phyloP scores from a whole-genome alignment of 1,284 basidiomycete species.

The Cutaneotrichosporon curvatum region DNA sequence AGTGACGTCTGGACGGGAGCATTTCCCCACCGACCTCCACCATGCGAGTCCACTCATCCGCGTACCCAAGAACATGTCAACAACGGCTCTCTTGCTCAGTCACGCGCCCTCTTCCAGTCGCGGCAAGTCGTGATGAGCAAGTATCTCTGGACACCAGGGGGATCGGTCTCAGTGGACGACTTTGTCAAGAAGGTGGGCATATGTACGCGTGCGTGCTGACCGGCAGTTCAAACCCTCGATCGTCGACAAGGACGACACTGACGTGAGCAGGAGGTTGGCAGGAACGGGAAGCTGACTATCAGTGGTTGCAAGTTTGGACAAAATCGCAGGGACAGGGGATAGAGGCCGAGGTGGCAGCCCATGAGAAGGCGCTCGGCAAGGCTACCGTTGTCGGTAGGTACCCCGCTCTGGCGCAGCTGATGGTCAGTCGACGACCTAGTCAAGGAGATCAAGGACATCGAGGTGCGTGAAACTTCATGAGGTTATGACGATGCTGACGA shows the following conservation, averaged over 20 bases:
- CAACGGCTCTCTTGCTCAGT: neutral
- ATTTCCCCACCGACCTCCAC: constrained; percentile 7
- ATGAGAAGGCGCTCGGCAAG: constrained; percentile 11
- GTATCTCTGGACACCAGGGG: constrained; percentile 20
- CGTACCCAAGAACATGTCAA: neutral
- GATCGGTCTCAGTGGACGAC: constrained; percentile 16
- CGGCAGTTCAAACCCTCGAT: constrained; percentile 20
- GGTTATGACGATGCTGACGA: neutral
- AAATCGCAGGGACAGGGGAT: constrained; percentile 13
- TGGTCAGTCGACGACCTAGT: constrained; percentile 18
- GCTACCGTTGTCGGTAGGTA: constrained; percentile 18
- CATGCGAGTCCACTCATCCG: constrained; percentile 8
- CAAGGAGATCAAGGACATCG: constrained; percentile 17
- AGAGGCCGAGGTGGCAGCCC: constrained; percentile 7
- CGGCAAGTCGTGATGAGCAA: neutral
- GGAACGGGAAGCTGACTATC: neutral
- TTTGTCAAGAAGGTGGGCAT: constrained; percentile 24
- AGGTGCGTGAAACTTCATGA: constrained; percentile 6
- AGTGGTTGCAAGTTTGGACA: constrained; percentile 27
- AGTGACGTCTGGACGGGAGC: constrained; percentile 1
- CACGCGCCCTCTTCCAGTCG: neutral
- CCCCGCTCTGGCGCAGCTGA: neutral
- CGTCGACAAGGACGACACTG: constrained; percentile 15
- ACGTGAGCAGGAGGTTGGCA: constrained; percentile 8
- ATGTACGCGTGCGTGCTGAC: neutral